A percentile compares a stretch with the other conserved stretches of the same genome.
Evolutionary conservation across 1,284 basidiomycete genomes (phyloP).

Genomic region (Ustilago sp.): DNA sequence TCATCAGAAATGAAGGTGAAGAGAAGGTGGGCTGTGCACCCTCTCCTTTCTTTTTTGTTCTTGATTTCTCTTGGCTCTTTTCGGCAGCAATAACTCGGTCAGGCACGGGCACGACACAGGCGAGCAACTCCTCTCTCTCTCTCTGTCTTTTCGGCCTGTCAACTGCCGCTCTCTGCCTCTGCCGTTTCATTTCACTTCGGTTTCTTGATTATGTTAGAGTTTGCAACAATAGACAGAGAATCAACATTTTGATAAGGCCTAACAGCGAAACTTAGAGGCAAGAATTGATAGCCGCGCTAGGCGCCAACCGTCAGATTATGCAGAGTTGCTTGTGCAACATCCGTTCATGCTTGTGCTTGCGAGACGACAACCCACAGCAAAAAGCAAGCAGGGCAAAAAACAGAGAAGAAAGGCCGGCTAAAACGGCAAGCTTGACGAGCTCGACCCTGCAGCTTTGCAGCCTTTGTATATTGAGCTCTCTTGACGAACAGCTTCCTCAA

Average conservation of each 20-base stretch:
- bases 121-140: neutral
- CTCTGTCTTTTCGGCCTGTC: slow-evolving; percentile 5
- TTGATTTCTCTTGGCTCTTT: slow-evolving; percentile 6
- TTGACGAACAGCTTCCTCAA: neutral
- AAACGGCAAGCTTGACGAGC: slow-evolving; percentile 6
- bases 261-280: neutral
- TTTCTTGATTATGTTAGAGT: neutral
- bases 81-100: neutral
- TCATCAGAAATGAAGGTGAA: neutral
- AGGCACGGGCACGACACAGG: neutral
- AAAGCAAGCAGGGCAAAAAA: neutral
- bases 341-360: neutral
- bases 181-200: neutral
- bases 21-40: slow-evolving; percentile 16
- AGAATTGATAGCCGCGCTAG: slow-evolving; percentile 19
- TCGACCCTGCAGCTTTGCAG: neutral
- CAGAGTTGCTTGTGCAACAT: neutral
- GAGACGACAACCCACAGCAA: slow-evolving; percentile 1
- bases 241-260: neutral
- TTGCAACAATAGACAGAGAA: neutral
- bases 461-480: neutral
- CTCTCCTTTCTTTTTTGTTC: slow-evolving; percentile 1
- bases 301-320: slow-evolving; percentile 7
- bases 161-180: neutral
- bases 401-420: neutral